Base-by-base conservation (phyloP, 2,329 filamentous ascomycete species). In the Sphaerulina populicola region DNA sequence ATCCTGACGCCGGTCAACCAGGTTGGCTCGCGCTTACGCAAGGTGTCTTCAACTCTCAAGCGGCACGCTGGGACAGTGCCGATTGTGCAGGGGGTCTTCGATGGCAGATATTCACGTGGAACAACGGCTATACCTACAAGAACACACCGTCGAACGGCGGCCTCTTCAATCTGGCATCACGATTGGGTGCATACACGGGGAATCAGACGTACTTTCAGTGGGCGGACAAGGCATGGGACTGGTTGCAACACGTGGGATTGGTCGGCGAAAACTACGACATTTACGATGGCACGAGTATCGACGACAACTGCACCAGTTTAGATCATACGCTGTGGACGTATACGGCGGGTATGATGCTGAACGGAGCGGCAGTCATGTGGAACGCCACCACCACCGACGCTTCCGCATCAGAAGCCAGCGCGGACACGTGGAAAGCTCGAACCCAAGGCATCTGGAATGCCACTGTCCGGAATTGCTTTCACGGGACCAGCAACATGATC, bases 181-280 rank as follows among this genome's bases (percentile, higher is more conserved):
- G 69, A 21, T 61, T 71, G 9, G 67, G 60, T 5, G 62, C 65
- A 18, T 72, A 72, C 56, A 72, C 69, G 8, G 66, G 64, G 14
- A 71, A 72, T 51, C 45, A 65, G 53, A 83, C 78, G 0, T 87
- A 86, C 57, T 53, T 73, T 70, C 77, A 87, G 60, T 88, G 84
- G 83, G 78, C 78, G 1, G 68, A 71, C 45, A 66, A 61, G 48
- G 52, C 58, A 23, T 71, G 62, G 60, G 56, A 67, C 12, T 71
- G 69, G 69, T 60, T 64, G 43, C 44, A 56, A 10, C 66, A 68
- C 1, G 68, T 81, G 6, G 77, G 78, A 12, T 71, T 88, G 51
- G 76, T 88, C 56, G 76, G 78, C 55, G 44, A 74, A 76, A 55
- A 62, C 9, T 73, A 67, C 60, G 66, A 73, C 55, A 71, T 73